phyloP scores from a whole-genome alignment of 345 rosid genomes.

The Brassica nigra region DNA sequence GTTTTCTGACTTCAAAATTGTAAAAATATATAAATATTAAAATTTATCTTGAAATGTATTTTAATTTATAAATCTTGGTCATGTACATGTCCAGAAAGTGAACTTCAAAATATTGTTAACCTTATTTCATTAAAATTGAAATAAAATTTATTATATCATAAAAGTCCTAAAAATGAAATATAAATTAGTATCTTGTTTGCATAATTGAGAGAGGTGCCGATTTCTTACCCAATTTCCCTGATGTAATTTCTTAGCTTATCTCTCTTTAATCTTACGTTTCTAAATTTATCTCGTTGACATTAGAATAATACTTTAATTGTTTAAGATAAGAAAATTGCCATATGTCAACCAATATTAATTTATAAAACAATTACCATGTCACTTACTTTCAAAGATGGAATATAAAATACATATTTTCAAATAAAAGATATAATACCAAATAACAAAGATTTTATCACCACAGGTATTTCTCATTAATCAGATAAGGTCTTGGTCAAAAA shows the following conservation, averaged over 20 bases:
- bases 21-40: not conserved
- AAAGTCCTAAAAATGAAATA: not conserved
- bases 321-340: not conserved
- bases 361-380: not conserved
- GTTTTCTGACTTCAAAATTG: not conserved
- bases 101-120: not conserved
- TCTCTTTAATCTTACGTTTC: not conserved
- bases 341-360: not conserved
- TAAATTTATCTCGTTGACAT: not conserved
- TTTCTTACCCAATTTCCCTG: not conserved
- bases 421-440: not conserved
- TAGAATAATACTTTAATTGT: not conserved
- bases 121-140: too few species aligned
- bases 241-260: not conserved
- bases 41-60: not conserved
- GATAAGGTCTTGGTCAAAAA: not conserved
- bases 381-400: not conserved
- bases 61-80: not conserved
- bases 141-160: too few species aligned
- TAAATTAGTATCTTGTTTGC: not conserved
- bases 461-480: too few species aligned
- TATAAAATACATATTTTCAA: not conserved
- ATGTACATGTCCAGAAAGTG: not conserved
- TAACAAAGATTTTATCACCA: too few species aligned
- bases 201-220: not conserved